Conservation (phyloP, 345 rosid genomes). For the Pistacia atlantica region DNA sequence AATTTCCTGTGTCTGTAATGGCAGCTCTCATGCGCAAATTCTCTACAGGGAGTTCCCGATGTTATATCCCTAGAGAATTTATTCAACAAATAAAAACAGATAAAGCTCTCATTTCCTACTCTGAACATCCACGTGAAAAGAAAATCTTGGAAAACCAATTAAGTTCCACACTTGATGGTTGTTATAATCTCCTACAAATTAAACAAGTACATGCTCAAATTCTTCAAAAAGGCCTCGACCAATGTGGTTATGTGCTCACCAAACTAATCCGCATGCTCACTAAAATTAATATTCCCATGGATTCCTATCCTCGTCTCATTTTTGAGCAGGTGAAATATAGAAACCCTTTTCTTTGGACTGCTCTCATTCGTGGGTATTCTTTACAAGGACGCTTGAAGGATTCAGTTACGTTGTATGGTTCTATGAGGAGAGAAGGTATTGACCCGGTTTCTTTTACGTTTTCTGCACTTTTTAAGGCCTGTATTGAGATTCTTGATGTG, state of each 20-base stretch:
- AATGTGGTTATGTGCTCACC: slow-evolving; percentile 63
- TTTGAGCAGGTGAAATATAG: slow-evolving; percentile 54
- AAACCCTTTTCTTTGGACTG: slow-evolving; percentile 79
- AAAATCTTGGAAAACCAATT: slow-evolving; percentile 40
- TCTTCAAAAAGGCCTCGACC: slow-evolving; percentile 45
- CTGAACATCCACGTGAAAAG: slow-evolving; percentile 28
- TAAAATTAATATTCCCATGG: slow-evolving; percentile 50
- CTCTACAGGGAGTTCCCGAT: slow-evolving; percentile 21
- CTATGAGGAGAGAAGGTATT: slow-evolving; percentile 53
- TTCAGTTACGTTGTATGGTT: slow-evolving; percentile 42
- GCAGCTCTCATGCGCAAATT: slow-evolving; percentile 21
- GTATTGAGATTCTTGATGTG: slow-evolving; percentile 39
- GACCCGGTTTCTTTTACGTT: slow-evolving; percentile 78
- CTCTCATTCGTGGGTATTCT: slow-evolving; percentile 68
- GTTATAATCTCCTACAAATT: slow-evolving; percentile 42
- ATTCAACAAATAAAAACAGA: slow-evolving; percentile 21
- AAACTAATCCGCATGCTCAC: slow-evolving; percentile 71
- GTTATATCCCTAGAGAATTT: slow-evolving; percentile 28
- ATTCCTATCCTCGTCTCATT: slow-evolving; percentile 54
- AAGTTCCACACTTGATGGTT: slow-evolving; percentile 50
- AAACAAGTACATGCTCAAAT: slow-evolving; percentile 65
- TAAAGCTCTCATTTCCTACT: slow-evolving; percentile 20
- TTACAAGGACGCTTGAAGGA: slow-evolving; percentile 41
- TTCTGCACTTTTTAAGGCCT: slow-evolving; percentile 75
- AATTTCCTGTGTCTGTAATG: no score